A percentile compares a stretch with the other conserved stretches of the same genome.
These are phyloP conservation scores for Gloeopeniophorella convolvens DNA, from an alignment of 768 basidiomycete genomes.

Conservation along the genomic window DNA sequence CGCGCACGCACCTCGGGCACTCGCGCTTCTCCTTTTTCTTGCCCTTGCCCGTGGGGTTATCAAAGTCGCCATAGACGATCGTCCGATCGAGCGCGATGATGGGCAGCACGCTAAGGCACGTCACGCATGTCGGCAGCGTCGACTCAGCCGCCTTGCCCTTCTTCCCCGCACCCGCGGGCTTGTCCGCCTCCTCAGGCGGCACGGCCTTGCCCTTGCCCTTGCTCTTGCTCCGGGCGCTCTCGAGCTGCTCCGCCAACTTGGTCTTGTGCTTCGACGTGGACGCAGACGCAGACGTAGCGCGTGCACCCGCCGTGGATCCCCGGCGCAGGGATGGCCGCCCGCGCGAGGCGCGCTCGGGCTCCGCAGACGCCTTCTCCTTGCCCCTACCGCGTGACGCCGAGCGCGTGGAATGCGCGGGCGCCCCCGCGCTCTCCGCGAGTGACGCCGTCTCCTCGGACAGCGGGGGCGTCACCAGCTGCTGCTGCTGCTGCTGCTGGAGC, in stretches of 20 bases:
- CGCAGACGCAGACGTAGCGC: not conserved
- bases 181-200: constrained; percentile 12
- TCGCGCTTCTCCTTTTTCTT: constrained; percentile 41
- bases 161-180: constrained; percentile 9
- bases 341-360: constrained; percentile 15
- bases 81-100: constrained; percentile 70
- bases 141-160: constrained; percentile 22
- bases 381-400: constrained; percentile 22
- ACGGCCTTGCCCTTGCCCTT: constrained; percentile 20
- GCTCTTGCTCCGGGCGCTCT: constrained; percentile 17
- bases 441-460: constrained; percentile 40
- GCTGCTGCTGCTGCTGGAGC: constrained; percentile 26
- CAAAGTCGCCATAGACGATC: constrained; percentile 65
- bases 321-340: constrained; percentile 17
- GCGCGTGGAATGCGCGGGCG: constrained; percentile 23
- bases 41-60: constrained; percentile 41
- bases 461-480: constrained; percentile 43
- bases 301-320: constrained; percentile 5
- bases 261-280: constrained; percentile 13
- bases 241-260: constrained; percentile 11
- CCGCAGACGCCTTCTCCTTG: not conserved
- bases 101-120: constrained; percentile 64
- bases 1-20: constrained; percentile 60
- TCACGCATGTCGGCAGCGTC: constrained; percentile 53
- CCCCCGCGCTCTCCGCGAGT: constrained; percentile 25